Evolutionary conservation across 306 rosid species (phyloP).

Genomic region (Citrullus colocynthis): DNA sequence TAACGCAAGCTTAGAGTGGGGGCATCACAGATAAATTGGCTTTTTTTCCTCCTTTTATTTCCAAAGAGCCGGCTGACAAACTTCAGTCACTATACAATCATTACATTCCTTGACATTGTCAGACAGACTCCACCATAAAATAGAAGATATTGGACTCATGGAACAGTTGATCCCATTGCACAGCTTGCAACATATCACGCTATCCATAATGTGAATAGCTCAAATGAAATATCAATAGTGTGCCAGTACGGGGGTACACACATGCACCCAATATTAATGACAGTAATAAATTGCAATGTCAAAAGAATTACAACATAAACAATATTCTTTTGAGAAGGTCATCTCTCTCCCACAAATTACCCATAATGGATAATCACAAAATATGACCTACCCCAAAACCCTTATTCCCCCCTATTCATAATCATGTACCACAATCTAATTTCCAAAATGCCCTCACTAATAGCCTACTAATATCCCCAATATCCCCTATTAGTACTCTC

Average conservation of each 20-base stretch:
- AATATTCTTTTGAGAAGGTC: no score
- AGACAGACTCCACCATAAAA: neutral
- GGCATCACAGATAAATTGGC: neutral
- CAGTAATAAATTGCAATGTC: no score
- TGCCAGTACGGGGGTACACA: neutral
- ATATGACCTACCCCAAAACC: neutral
- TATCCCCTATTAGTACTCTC: neutral
- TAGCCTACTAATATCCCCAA: neutral
- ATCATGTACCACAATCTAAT: neutral
- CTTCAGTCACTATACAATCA: neutral
- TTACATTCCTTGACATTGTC: neutral
- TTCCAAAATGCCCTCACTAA: neutral
- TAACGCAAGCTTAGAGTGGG: neutral
- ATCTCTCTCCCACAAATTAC: no score
- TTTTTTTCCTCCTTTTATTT: neutral
- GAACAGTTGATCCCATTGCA: neutral
- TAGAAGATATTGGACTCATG: neutral
- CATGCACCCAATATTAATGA: no score
- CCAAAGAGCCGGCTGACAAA: neutral
- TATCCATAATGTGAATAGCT: neutral
- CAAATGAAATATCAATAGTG: neutral
- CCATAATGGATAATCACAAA: neutral
- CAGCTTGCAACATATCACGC: neutral
- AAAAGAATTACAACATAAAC: no score
- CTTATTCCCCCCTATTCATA: neutral